These are phyloP conservation scores for Neoboletus magnificus DNA, from an alignment of 768 basidiomycete genomes.

Conservation along the genomic window DNA sequence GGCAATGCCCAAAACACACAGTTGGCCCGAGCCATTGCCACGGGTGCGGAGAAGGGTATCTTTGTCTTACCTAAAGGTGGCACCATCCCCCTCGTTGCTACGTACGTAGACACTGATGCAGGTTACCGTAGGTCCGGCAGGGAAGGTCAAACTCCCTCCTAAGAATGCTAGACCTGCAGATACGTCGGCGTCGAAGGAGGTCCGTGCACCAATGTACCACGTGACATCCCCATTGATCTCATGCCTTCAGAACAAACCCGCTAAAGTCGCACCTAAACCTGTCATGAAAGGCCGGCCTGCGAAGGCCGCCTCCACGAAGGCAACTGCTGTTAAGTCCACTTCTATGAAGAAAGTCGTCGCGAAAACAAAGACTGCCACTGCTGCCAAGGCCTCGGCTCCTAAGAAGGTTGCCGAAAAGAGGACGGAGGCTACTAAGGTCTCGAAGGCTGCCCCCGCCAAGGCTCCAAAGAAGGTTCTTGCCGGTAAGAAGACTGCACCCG, in stretches of 20 bases:
- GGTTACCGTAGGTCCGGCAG: conserved; percentile 38
- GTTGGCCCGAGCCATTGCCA: conserved; percentile 74
- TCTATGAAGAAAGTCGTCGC: conserved; percentile 26
- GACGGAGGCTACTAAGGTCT: conserved; percentile 34
- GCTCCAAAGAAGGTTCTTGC: conserved; percentile 34
- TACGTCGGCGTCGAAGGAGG: conserved; percentile 55
- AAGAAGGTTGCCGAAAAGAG: conserved; percentile 40
- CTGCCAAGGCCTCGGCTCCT: conserved; percentile 35
- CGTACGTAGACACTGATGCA: conserved; percentile 1
- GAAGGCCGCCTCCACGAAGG: conserved; percentile 28
- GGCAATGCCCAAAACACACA: conserved; percentile 74
- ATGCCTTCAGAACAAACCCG: conserved; percentile 26
- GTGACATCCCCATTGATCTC: conserved; percentile 17
- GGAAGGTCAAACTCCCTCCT: conserved; percentile 66
- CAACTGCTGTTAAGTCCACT: conserved; percentile 22
- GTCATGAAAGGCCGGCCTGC: conserved; percentile 22
- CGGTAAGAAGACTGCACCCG: conserved; percentile 29
- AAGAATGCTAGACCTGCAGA: conserved; percentile 51
- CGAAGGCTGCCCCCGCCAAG: conserved; percentile 18
- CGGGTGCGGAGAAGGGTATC: conserved; percentile 78
- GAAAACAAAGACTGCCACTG: conserved; percentile 36
- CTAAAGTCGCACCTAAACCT: conserved; percentile 32
- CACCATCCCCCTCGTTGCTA: conserved; percentile 2
- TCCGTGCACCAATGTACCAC: conserved; percentile 33
- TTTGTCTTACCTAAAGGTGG: conserved; percentile 89